Percentiles rank a stretch among this genome's conserved stretches.
phyloP scores from a whole-genome alignment of 768 basidiomycete genomes.

The Lanmaoa rubissima region DNA sequence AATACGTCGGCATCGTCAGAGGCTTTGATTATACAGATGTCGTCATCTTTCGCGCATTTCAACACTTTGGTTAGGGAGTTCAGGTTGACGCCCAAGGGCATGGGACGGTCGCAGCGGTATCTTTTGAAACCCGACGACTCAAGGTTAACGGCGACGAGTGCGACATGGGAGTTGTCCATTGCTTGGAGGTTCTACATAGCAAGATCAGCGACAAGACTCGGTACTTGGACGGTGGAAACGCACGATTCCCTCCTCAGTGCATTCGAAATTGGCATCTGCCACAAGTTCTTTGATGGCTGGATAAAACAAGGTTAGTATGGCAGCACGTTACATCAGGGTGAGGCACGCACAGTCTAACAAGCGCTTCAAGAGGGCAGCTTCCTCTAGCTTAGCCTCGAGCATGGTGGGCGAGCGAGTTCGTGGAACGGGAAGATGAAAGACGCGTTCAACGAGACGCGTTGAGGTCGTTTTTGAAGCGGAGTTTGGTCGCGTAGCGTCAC shows the following conservation, averaged over 20 bases:
- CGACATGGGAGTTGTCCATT: constrained; percentile 99
- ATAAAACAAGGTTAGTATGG: constrained; percentile 2
- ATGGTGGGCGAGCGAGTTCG: constrained; percentile 37
- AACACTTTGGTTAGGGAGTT: constrained; percentile 90
- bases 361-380: constrained; percentile 89
- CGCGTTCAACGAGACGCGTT: constrained; percentile 32
- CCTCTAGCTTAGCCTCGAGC: constrained; percentile 89
- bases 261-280: constrained; percentile 96
- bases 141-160: constrained; percentile 87
- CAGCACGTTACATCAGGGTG: background rate
- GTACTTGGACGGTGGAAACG: constrained; percentile 22
- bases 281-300: constrained; percentile 97
- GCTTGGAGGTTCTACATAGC: constrained; percentile 77
- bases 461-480: constrained; percentile 34
- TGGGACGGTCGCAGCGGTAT: constrained; percentile 93
- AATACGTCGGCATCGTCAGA: constrained; percentile 87
- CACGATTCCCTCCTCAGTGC: constrained; percentile 91
- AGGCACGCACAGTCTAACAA: constrained; percentile 80
- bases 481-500: constrained; percentile 32
- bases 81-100: constrained; percentile 88
- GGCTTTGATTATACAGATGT: constrained; percentile 87
- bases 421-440: constrained; percentile 2
- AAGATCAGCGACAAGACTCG: background rate
- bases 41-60: constrained; percentile 96
- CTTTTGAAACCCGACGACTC: constrained; percentile 75